Evolutionary conservation across 192 early-diverging fungal genomes (phyloP).

Genomic region (Geranomyces michiganensis): DNA sequence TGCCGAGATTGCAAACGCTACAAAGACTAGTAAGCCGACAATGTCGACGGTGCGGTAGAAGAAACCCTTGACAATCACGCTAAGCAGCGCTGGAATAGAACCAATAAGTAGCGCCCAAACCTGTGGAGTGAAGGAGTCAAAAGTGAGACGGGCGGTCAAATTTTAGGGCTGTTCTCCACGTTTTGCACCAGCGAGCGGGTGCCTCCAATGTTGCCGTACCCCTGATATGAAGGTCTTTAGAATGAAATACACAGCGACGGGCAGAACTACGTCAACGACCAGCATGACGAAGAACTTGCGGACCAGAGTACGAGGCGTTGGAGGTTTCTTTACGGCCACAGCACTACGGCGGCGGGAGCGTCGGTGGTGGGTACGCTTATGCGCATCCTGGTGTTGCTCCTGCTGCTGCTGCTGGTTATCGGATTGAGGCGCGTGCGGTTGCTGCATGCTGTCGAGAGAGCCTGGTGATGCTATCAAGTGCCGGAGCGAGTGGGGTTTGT

Average conservation of each 20-base stretch:
- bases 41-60: slow-evolving; percentile 1
- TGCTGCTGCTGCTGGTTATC: too few relatives aligned
- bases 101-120: slow-evolving; percentile 5
- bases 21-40: neutral
- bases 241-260: slow-evolving; percentile 8
- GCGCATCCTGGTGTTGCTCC: too few relatives aligned
- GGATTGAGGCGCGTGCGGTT: too few relatives aligned
- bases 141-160: neutral
- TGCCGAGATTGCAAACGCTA: slow-evolving; percentile 15
- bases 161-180: too few relatives aligned
- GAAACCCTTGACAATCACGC: slow-evolving; percentile 2
- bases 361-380: too few relatives aligned
- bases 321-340: neutral
- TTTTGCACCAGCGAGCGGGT: too few relatives aligned
- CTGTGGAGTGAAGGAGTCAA: neutral
- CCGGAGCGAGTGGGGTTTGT: too few relatives aligned
- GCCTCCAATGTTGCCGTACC: too few relatives aligned
- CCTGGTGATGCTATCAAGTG: too few relatives aligned
- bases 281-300: neutral
- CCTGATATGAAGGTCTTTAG: neutral
- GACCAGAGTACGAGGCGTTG: neutral
- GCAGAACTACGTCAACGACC: slow-evolving; percentile 6
- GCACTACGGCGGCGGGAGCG: neutral
- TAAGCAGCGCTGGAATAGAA: neutral
- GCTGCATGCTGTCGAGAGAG: too few relatives aligned